Conservation (phyloP, 208 protist genomes). For the Borovskyia barvae region DNA sequence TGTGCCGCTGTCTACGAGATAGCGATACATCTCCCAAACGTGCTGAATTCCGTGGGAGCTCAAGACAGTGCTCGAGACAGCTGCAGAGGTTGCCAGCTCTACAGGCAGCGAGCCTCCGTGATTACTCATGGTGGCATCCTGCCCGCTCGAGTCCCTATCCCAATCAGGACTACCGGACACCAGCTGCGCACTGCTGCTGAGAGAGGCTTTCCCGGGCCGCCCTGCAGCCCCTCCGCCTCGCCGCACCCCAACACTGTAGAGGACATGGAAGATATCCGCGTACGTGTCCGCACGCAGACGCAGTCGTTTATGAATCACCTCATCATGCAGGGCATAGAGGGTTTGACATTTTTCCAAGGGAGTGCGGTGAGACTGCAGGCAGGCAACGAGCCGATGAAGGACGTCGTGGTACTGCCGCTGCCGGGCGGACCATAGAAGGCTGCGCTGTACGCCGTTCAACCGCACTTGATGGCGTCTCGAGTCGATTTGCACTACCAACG, state of each 20-base stretch:
- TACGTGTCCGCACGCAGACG: constrained; percentile 78
- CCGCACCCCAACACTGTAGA: constrained; percentile 50
- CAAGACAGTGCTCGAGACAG: constrained; percentile 41
- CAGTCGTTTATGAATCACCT: constrained; percentile 55
- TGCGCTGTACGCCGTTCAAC: constrained; percentile 45
- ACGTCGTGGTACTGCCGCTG: constrained; percentile 53
- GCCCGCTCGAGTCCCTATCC: not conserved
- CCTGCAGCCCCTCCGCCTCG: constrained; percentile 16
- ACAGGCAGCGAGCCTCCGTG: constrained; percentile 27
- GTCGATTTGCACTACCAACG: constrained; percentile 50
- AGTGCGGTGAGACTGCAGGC: constrained; percentile 62
- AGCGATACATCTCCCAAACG: constrained; percentile 78
- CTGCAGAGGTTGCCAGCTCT: constrained; percentile 33
- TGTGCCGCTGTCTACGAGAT: constrained; percentile 82
- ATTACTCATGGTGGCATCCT: not conserved
- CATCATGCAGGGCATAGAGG: constrained; percentile 61
- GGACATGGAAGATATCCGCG: constrained; percentile 74
- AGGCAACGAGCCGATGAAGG: constrained; percentile 48
- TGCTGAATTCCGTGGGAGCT: constrained; percentile 32
- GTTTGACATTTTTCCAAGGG: constrained; percentile 64
- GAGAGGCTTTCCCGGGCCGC: constrained; percentile 10
- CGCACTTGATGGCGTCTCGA: constrained; percentile 32
- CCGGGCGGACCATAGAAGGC: constrained; percentile 59
- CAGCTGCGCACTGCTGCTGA: constrained; percentile 9
- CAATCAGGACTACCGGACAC: constrained; percentile 2